Percentiles rank a stretch among this genome's conserved stretches.
These are phyloP conservation scores for Lyophyllum semitale DNA, from an alignment of 768 basidiomycete genomes.

Conservation along the genomic window DNA sequence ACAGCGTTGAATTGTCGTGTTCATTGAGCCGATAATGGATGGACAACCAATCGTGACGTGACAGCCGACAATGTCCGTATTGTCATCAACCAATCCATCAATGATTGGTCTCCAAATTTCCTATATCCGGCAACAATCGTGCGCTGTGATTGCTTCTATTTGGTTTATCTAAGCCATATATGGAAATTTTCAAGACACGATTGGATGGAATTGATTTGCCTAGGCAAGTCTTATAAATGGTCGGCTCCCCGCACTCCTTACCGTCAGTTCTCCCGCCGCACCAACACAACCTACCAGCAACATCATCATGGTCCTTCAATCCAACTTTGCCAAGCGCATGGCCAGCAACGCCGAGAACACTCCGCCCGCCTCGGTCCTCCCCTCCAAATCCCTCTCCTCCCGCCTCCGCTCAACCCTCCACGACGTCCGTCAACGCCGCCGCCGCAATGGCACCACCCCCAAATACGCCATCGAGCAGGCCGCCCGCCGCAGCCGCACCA, in stretches of 20 bases:
- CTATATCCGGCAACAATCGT: not conserved
- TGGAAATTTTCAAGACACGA: not conserved
- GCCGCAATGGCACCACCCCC: conserved; percentile 31
- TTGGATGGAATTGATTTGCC: not conserved
- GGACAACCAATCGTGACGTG: not conserved
- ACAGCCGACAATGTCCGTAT: not conserved
- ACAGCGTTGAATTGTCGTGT: too few relatives aligned
- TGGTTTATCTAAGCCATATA: not conserved
- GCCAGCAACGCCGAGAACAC: conserved; percentile 32
- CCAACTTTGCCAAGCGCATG: conserved; percentile 21
- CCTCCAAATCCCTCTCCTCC: conserved; percentile 17
- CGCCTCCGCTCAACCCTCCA: conserved; percentile 22
- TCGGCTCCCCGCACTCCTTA: not conserved
- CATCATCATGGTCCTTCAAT: conserved; percentile 28
- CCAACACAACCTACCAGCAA: not conserved
- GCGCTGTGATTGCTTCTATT: not conserved
- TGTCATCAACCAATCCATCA: not conserved
- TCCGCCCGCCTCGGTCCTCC: conserved; percentile 22
- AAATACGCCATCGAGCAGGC: conserved; percentile 40
- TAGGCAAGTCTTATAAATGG: not conserved
- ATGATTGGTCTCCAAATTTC: not conserved
- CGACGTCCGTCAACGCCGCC: conserved; percentile 37
- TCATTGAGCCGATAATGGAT: too few relatives aligned
- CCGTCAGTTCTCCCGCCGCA: not conserved
- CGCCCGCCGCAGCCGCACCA: conserved; percentile 31